Evolutionary conservation across 139 green algal species (phyloP).

Genomic region (Desmodesmus armatus): DNA sequence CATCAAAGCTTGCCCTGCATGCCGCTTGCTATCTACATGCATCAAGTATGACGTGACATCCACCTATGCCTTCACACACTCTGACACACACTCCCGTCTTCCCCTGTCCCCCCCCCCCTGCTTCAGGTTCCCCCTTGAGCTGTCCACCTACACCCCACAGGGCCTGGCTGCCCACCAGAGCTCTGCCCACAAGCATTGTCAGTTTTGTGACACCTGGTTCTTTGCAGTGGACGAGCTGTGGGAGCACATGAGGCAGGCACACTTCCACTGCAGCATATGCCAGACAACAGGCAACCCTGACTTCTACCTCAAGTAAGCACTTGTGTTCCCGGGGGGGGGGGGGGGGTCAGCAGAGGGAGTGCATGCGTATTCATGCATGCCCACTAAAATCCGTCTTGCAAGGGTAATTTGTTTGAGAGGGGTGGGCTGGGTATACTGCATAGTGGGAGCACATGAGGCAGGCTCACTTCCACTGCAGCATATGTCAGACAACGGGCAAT

Average conservation of each 20-base stretch:
- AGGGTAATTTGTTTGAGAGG: too few species aligned
- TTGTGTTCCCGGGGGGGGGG: neutral
- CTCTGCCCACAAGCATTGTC: conserved; percentile 66
- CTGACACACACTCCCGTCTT: too few species aligned
- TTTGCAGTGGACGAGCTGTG: conserved; percentile 74
- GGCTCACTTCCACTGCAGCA: conserved; percentile 74
- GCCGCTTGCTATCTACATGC: too few species aligned
- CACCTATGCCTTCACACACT: too few species aligned
- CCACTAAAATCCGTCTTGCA: too few species aligned
- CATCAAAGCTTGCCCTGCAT: too few species aligned
- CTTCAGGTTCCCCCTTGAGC: conserved; percentile 56
- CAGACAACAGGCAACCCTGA: conserved; percentile 38
- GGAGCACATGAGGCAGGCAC: conserved; percentile 55
- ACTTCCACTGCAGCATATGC: conserved; percentile 82
- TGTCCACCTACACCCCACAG: conserved; percentile 40
- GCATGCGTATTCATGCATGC: too few species aligned
- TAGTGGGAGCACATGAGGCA: conserved; percentile 59
- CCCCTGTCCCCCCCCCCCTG: too few species aligned
- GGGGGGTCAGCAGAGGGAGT: too few species aligned
- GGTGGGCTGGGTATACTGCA: too few species aligned
- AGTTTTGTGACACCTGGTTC: conserved; percentile 72
- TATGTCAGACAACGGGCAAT: conserved; percentile 63
- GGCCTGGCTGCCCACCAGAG: conserved; percentile 58
- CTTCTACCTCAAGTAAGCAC: conserved; percentile 57
- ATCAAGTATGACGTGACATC: too few species aligned